phyloP scores from a whole-genome alignment of 202 grass and related monocot genomes.

The Panicum virgatum region DNA sequence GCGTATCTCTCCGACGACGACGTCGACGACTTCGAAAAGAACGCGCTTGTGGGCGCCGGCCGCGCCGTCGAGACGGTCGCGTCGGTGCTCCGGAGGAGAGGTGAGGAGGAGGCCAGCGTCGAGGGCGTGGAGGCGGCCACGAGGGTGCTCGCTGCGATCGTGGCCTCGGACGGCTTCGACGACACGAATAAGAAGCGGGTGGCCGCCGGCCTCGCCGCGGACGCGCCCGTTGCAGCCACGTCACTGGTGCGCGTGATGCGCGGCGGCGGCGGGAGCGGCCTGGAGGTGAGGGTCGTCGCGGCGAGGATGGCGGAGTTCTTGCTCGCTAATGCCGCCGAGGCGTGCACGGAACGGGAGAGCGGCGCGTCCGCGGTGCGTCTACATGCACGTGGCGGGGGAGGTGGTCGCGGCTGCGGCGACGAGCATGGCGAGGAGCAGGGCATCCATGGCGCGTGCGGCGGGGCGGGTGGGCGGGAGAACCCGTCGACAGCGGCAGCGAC shows the following conservation, averaged over 20 bases:
- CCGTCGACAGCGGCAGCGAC: too few species aligned
- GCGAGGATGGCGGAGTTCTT: constrained; percentile 54
- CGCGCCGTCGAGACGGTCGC: constrained; percentile 49
- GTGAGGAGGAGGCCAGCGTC: constrained; percentile 7
- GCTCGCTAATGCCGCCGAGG: constrained; percentile 36
- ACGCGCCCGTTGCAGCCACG: constrained; percentile 36
- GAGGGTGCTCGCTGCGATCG: constrained; percentile 51
- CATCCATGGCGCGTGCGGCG: too few species aligned
- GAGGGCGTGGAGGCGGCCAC: constrained; percentile 47
- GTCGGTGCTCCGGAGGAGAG: constrained; percentile 50
- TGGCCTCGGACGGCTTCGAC: constrained; percentile 56
- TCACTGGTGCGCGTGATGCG: constrained; percentile 60
- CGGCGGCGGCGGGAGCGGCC: constrained; percentile 21
- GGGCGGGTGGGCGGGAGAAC: too few species aligned
- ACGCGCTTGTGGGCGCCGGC: constrained; percentile 56
- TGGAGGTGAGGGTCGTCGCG: constrained; percentile 61
- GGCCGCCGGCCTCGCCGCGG: constrained; percentile 35
- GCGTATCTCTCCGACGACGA: constrained; percentile 69
- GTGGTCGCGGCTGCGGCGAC: too few species aligned
- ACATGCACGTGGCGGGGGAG: too few species aligned
- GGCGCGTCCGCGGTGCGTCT: too few species aligned
- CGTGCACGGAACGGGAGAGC: too few species aligned
- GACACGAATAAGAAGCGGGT: constrained; percentile 63
- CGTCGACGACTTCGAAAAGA: constrained; percentile 87
- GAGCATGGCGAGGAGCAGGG: too few species aligned